phyloP scores from a whole-genome alignment of 257 asterid species.

The Solanum tarijense region DNA sequence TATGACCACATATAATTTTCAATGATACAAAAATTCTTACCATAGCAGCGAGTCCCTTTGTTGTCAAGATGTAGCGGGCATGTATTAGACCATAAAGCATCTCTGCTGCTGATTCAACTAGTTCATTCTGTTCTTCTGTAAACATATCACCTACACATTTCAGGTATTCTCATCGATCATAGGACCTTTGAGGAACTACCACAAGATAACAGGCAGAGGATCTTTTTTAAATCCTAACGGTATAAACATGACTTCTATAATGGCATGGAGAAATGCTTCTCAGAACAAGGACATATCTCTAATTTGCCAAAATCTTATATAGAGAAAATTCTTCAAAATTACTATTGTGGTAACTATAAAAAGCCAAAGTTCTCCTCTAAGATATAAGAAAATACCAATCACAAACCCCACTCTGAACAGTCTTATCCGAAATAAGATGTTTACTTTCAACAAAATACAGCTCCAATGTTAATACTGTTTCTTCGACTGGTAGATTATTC shows the following conservation, averaged over 20 bases:
- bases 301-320: not conserved
- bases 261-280: not conserved
- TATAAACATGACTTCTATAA: not conserved
- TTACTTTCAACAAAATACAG: not conserved
- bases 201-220: not conserved
- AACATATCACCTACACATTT: slow-evolving; percentile 43
- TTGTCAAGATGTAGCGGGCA: slow-evolving; percentile 51
- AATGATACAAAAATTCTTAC: slow-evolving; percentile 20
- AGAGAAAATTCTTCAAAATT: not conserved
- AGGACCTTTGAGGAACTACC: not conserved
- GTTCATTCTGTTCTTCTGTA: slow-evolving; percentile 50
- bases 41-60: slow-evolving; percentile 57
- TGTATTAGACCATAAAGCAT: slow-evolving; percentile 58
- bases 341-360: not conserved
- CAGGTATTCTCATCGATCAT: slow-evolving; percentile 13
- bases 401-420: not conserved
- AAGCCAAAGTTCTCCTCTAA: not conserved
- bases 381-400: not conserved
- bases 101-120: slow-evolving; percentile 61
- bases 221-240: not conserved
- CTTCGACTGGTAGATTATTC: not conserved
- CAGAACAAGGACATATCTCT: not conserved
- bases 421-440: not conserved
- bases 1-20: not conserved
- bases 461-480: not conserved